These are phyloP conservation scores for Citrus sinensis DNA, from an alignment of 345 rosid genomes.

Conservation along the genomic window DVS_A1.0 CM039169.1:29414501-29415000, in stretches of 20 bases:
- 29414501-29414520: not conserved
- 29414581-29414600: not conserved
- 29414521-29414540: too few species aligned
- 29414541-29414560: not conserved
- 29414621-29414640: not conserved
- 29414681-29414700: not conserved
- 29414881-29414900: not conserved
- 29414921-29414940: not conserved
- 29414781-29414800: not conserved
- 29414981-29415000: constrained; percentile 27
- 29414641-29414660: not conserved
- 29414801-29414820: not conserved
- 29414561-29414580: not conserved
- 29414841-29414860: not conserved
- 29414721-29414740: not conserved
- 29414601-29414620: not conserved
- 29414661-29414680: not conserved
- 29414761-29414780: not conserved
- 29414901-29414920: not conserved
- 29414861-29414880: not conserved
- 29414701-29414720: not conserved
- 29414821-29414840: not conserved
- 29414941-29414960: not conserved
- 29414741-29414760: not conserved
- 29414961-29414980: constrained; percentile 22